These are phyloP conservation scores for Pugionium cornutum DNA, from an alignment of 345 rosid species.

Conservation along the genomic window DNA sequence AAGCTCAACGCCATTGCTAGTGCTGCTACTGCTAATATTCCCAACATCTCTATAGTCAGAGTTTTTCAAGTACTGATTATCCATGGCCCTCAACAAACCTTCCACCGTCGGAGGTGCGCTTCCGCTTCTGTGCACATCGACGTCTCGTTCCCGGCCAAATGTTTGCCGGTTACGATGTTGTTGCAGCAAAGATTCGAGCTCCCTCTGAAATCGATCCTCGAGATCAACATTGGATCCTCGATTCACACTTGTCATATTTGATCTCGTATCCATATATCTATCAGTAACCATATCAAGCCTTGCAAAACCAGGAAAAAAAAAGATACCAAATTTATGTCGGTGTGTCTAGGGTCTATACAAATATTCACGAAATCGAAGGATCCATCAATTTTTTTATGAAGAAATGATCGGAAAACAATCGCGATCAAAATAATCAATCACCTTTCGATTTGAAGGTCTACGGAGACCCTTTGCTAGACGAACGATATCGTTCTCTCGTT, in stretches of 20 bases:
- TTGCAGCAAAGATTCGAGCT: slow-evolving; percentile 66
- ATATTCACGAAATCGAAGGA: slow-evolving; percentile 8
- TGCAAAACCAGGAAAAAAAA: neutral
- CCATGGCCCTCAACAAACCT: slow-evolving; percentile 78
- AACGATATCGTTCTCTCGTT: neutral
- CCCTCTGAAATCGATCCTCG: slow-evolving; percentile 61
- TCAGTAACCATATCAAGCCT: slow-evolving; percentile 49
- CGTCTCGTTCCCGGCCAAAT: slow-evolving; percentile 49
- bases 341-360: neutral
- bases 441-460: slow-evolving; percentile 21
- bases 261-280: slow-evolving; percentile 60
- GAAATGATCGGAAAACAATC: slow-evolving; percentile 25
- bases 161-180: slow-evolving; percentile 51
- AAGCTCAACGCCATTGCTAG: slow-evolving; percentile 41
- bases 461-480: slow-evolving; percentile 1
- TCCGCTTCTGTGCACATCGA: slow-evolving; percentile 70
- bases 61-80: slow-evolving; percentile 55
- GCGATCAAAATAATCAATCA: slow-evolving; percentile 27
- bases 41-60: slow-evolving; percentile 44
- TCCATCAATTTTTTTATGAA: neutral
- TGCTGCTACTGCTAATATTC: slow-evolving; percentile 17
- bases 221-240: slow-evolving; percentile 53
- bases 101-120: slow-evolving; percentile 96
- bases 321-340: slow-evolving; percentile 11
- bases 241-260: slow-evolving; percentile 46